A percentile compares a stretch with the other conserved stretches of the same genome.
These are phyloP conservation scores for Bipolaris sorokiniana DNA, from an alignment of 2,329 filamentous ascomycete genomes.

Conservation along the genomic window DNA sequence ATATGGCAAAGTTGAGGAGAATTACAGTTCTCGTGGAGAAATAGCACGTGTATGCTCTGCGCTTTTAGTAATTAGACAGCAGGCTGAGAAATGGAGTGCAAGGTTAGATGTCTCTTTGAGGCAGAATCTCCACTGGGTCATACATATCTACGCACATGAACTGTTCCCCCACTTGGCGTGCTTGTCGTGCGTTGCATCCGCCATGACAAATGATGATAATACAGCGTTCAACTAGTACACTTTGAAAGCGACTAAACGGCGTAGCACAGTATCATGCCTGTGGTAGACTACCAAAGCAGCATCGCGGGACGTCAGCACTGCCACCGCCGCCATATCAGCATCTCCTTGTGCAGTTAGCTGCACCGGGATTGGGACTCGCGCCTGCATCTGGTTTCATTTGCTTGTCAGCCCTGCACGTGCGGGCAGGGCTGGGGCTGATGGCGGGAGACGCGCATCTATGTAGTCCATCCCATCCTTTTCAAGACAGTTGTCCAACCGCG, in stretches of 20 bases:
- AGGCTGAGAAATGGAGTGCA: not conserved
- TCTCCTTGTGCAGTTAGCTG: slow-evolving; percentile 31
- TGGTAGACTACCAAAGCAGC: slow-evolving; percentile 8
- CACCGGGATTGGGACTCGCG: slow-evolving; percentile 26
- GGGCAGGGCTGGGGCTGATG: slow-evolving; percentile 34
- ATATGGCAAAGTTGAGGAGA: too few relatives aligned
- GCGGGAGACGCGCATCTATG: slow-evolving; percentile 16
- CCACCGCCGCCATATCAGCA: slow-evolving; percentile 42
- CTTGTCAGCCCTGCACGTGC: slow-evolving; percentile 39
- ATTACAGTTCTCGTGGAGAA: too few relatives aligned
- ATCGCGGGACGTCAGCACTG: slow-evolving; percentile 32
- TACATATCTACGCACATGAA: too few relatives aligned
- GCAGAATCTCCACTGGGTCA: slow-evolving; percentile 1
- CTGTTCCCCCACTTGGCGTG: slow-evolving; percentile 13
- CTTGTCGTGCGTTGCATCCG: slow-evolving; percentile 5
- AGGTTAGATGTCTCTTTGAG: not conserved
- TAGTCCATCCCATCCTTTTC: slow-evolving; percentile 27
- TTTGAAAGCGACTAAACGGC: not conserved
- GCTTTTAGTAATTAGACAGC: too few relatives aligned
- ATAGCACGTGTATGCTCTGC: too few relatives aligned
- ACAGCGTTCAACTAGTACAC: not conserved
- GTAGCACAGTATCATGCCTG: slow-evolving; percentile 13
- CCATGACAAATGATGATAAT: not conserved
- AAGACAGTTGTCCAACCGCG: slow-evolving; percentile 26
- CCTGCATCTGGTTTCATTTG: slow-evolving; percentile 30